These are phyloP conservation scores for Phytophthora sp. DNA, from an alignment of 352 stramenopile species.

Conservation along the genomic window DNA sequence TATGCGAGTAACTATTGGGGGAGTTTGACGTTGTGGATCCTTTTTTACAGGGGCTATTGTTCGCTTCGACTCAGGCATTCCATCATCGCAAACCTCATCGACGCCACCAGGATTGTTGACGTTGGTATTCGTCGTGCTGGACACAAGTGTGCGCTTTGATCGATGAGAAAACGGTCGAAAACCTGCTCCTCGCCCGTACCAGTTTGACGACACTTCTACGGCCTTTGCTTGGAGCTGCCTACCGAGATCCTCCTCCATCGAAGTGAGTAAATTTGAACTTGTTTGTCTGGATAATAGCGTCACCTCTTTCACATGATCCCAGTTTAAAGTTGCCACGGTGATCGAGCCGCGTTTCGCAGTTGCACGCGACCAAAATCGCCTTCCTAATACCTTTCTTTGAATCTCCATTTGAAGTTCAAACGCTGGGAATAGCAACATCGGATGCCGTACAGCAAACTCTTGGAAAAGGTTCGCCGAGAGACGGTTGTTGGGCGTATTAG, in stretches of 20 bases:
- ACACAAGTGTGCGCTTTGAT: conserved; percentile 17
- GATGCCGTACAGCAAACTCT: conserved; percentile 60
- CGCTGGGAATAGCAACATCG: conserved; percentile 71
- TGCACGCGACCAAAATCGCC: conserved; percentile 61
- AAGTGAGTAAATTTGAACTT: conserved; percentile 32
- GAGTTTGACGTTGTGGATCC: conserved; percentile 19
- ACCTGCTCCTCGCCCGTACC: conserved; percentile 19
- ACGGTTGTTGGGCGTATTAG: conserved; percentile 33
- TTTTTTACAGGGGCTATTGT: conserved; percentile 13
- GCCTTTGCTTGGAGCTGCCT: conserved; percentile 30
- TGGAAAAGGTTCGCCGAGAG: conserved; percentile 58
- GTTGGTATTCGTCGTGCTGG: conserved; percentile 1
- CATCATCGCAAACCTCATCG: not conserved
- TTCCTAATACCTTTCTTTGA: conserved; percentile 60
- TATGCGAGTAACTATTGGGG: conserved; percentile 9
- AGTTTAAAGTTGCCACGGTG: conserved; percentile 45
- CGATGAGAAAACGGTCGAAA: conserved; percentile 19
- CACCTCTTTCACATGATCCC: conserved; percentile 44
- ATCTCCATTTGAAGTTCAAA: conserved; percentile 77
- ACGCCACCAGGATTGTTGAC: not conserved
- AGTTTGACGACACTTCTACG: conserved; percentile 4
- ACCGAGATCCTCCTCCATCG: conserved; percentile 41
- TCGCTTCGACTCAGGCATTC: conserved; percentile 9
- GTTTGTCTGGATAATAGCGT: conserved; percentile 34
- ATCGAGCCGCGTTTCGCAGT: conserved; percentile 47